phyloP scores from a whole-genome alignment of 73 alveolate genomes.

The Paramecium tetraurelia region DNA sequence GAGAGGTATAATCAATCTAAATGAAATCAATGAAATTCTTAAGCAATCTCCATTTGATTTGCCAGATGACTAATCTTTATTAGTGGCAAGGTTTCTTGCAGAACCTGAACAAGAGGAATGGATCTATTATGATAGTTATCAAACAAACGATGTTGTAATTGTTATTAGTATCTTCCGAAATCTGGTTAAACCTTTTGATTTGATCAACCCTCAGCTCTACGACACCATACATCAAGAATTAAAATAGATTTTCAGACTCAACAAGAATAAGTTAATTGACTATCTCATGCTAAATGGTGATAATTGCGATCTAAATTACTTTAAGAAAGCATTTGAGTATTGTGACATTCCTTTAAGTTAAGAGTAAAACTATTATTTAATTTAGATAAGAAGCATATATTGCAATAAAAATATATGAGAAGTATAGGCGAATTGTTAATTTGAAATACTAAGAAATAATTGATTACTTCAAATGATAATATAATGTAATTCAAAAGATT shows the following conservation, averaged over 20 bases:
- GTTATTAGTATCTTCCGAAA: neutral
- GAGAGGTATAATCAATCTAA: neutral
- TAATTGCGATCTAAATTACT: neutral
- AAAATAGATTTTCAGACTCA: neutral
- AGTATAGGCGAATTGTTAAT: neutral
- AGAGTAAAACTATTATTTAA: neutral
- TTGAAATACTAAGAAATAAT: neutral
- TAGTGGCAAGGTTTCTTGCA: neutral
- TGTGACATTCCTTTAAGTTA: neutral
- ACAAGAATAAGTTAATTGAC: neutral
- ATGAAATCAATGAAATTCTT: neutral
- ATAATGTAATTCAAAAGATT: neutral
- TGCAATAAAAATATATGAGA: neutral
- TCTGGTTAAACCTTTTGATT: slow-evolving; percentile 2
- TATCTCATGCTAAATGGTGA: slow-evolving; percentile 6
- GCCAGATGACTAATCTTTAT: neutral
- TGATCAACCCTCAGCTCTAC: neutral
- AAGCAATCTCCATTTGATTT: neutral
- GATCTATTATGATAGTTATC: neutral
- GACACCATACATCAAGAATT: neutral
- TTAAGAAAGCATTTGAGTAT: slow-evolving; percentile 28
- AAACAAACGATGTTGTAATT: neutral
- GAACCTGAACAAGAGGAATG: slow-evolving; percentile 43
- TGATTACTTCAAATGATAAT: slow-evolving; percentile 24
- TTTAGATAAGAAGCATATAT: neutral